A percentile compares a stretch with the other conserved stretches of the same genome.
Conservation (phyloP, 2,329 filamentous ascomycete species). For the Pestalotiopsis sp. region DNA sequence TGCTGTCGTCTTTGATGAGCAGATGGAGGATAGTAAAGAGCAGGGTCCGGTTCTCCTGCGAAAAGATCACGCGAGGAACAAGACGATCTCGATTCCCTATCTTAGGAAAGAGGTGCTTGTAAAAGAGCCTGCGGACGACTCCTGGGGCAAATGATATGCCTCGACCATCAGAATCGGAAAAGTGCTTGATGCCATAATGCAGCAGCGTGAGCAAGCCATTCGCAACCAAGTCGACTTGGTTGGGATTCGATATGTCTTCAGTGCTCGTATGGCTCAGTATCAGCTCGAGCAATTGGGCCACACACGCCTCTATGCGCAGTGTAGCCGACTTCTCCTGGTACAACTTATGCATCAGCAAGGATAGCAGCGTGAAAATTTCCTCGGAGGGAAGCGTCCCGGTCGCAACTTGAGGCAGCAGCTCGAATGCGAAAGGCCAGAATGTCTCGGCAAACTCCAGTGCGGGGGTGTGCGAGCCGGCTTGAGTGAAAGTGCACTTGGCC, state of each 20-base stretch:
- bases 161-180: conserved; percentile 22
- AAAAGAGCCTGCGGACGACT: conserved; percentile 54
- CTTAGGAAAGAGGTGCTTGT: conserved; percentile 65
- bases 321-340: conserved; percentile 22
- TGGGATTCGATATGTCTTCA: conserved; percentile 40
- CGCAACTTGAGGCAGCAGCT: conserved; percentile 37
- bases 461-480: conserved; percentile 26
- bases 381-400: conserved; percentile 36
- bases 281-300: conserved; percentile 25
- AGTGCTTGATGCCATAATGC: conserved; percentile 26
- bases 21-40: conserved; percentile 61
- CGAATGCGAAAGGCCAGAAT: conserved; percentile 46
- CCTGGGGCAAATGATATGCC: conserved; percentile 18
- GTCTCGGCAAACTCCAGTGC: conserved; percentile 41
- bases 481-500: conserved; percentile 18
- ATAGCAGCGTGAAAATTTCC: conserved; percentile 36
- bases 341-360: conserved; percentile 28
- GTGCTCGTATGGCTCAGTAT: conserved; percentile 22
- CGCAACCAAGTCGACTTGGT: conserved; percentile 35
- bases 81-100: conserved; percentile 28
- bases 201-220: conserved; percentile 37
- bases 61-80: conserved; percentile 46
- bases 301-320: conserved; percentile 24
- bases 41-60: conserved; percentile 54
- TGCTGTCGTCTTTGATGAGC: conserved; percentile 52